Evolutionary conservation across 257 asterid species (phyloP), one percentile per base, ranked within the genome.

Genomic region (Solanum piurae): DNA sequence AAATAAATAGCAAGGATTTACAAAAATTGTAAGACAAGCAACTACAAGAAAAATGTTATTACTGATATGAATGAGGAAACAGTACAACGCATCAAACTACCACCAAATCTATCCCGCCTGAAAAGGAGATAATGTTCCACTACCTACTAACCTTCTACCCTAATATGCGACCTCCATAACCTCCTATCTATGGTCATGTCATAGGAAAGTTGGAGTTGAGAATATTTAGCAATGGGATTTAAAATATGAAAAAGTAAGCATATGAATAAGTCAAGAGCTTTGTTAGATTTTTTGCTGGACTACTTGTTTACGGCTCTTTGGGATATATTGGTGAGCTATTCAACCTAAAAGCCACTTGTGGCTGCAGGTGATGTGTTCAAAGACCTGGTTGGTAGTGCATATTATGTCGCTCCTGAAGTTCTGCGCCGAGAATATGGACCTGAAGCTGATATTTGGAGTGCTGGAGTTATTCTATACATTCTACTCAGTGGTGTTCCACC

Each of bases 401-500:
- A 96, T 87, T 96, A 96, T 86, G 98, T 96, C 31, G 98, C 99
- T 87, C 98, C 99, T 55, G 99, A 95, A 89, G 99, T 96, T 76
- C 88, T 96, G 88, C 96, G 95, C 79, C 92, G 97, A 71, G 92
- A 91, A 87, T 96, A 96, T 86, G 93, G 98, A 42, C 93, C 91
- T 25, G 99, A 95, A 91, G 98, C 97, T 87, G 99, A 96, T 93
- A 90, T 96, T 58, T 96, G 98, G 97, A 95, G 99, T 90, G 98
- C 97, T 55, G 99, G 99, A 73, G 98, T 96, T 38, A 96, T 96
- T 87, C 94, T 95, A 10, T 95, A 95, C 88, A 93, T 95, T 89
- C 85, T 96, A 88, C 96, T 96, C 72, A 91, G 99, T 83, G 98
- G 99, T 1, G 98, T 96, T 86, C 98, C 99, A 23, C 99, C 99